Conservation (phyloP, 805 yeast genomes). For the Aciculoconidium aculeatum region DNA sequence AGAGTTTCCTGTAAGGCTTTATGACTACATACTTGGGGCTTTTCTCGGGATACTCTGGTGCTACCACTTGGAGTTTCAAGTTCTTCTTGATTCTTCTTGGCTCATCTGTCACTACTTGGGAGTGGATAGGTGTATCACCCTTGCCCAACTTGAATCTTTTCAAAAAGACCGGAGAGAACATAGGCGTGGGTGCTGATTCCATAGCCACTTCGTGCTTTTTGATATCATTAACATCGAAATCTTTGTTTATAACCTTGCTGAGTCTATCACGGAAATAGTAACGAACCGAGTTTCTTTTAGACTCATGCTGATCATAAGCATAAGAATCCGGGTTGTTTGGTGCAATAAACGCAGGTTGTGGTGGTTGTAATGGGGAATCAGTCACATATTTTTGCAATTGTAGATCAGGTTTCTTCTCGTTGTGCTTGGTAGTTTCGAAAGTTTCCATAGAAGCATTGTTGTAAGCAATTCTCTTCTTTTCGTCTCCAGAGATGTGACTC, state of each 20-base stretch:
- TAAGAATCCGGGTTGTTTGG: too few relatives aligned
- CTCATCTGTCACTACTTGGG: neutral
- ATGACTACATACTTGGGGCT: slow-evolving; percentile 18
- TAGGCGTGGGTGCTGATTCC: slow-evolving; percentile 1
- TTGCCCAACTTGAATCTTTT: slow-evolving; percentile 27
- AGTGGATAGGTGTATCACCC: slow-evolving; percentile 5
- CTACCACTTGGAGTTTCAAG: slow-evolving; percentile 3
- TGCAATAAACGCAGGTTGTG: too few relatives aligned
- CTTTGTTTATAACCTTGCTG: slow-evolving; percentile 20
- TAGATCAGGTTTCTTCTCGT: too few relatives aligned
- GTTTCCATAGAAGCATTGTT: too few relatives aligned
- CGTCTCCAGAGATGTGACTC: too few relatives aligned
- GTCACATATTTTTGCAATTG: too few relatives aligned
- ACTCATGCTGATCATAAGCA: too few relatives aligned
- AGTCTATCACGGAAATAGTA: slow-evolving; percentile 15
- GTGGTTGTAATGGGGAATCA: too few relatives aligned
- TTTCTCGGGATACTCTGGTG: too few relatives aligned
- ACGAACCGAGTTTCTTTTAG: slow-evolving; percentile 14
- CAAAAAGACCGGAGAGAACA: slow-evolving; percentile 26
- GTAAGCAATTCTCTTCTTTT: too few relatives aligned
- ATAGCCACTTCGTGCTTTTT: neutral
- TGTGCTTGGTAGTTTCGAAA: too few relatives aligned
- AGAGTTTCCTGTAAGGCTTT: slow-evolving; percentile 19
- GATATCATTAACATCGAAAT: slow-evolving; percentile 6
- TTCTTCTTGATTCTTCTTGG: slow-evolving; percentile 1